Conservation (phyloP, 2,329 filamentous ascomycete species). For the Cordyceps tenuipes region DNA sequence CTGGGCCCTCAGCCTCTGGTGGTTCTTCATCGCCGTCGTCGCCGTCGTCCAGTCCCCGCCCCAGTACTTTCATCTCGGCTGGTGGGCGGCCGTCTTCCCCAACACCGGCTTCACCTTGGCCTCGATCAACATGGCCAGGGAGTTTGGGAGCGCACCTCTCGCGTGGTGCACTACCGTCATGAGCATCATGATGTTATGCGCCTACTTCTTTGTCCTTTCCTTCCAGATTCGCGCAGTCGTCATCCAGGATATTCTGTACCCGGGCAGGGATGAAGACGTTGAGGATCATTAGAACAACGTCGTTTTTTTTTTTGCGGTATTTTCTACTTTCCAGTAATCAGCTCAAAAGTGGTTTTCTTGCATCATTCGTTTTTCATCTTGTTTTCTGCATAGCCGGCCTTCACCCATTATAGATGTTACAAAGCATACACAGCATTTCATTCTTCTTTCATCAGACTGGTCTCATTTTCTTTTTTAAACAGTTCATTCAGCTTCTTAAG, state of each 20-base stretch:
- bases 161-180: slow-evolving; percentile 42
- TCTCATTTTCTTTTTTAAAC: not conserved
- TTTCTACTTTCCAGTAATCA: not conserved
- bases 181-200: slow-evolving; percentile 35
- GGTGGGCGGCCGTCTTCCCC: slow-evolving; percentile 58
- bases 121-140: slow-evolving; percentile 45
- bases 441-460: not conserved
- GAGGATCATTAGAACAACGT: slow-evolving; percentile 25
- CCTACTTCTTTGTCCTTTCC: slow-evolving; percentile 36
- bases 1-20: slow-evolving; percentile 56
- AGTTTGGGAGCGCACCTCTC: slow-evolving; percentile 36
- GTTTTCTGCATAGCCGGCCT: slow-evolving; percentile 2
- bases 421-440: not conserved
- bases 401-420: not conserved
- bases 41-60: slow-evolving; percentile 29
- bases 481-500: too few relatives aligned
- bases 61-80: slow-evolving; percentile 50
- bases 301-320: not conserved
- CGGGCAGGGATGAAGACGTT: slow-evolving; percentile 45
- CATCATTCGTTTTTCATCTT: not conserved
- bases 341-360: not conserved
- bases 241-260: slow-evolving; percentile 47
- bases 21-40: slow-evolving; percentile 38
- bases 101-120: slow-evolving; percentile 52
- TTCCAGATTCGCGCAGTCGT: slow-evolving; percentile 39